These are phyloP conservation scores for Acidiella bohemica DNA, from an alignment of 495 filamentous ascomycete genomes.

Conservation along the genomic window DNA sequence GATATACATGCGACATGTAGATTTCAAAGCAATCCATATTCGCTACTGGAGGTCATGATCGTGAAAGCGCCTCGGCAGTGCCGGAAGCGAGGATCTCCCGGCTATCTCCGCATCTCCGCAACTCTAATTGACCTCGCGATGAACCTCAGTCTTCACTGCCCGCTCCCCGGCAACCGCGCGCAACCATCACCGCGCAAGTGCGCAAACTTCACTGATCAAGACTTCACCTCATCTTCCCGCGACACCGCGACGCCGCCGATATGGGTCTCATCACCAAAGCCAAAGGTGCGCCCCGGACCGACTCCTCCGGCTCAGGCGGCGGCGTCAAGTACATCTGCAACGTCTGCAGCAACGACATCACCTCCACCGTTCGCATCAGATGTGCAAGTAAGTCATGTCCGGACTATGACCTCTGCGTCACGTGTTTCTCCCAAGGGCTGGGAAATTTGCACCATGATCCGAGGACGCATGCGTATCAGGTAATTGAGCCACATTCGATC, in stretches of 20 bases:
- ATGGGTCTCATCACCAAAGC: conserved; percentile 22
- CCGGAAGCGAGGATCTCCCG: too few species aligned
- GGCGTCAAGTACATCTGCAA: conserved; percentile 32
- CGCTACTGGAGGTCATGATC: too few species aligned
- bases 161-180: too few species aligned
- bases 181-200: too few species aligned
- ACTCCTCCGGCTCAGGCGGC: conserved; percentile 10
- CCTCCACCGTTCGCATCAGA: conserved; percentile 53
- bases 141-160: too few species aligned
- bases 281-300: conserved; percentile 15
- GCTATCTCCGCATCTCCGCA: too few species aligned
- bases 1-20: too few species aligned
- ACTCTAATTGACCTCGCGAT: too few species aligned
- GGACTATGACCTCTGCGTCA: conserved; percentile 94
- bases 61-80: too few species aligned
- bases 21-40: too few species aligned
- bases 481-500: conserved; percentile 96
- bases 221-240: neutral
- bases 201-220: too few species aligned
- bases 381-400: conserved; percentile 71
- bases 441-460: conserved; percentile 72
- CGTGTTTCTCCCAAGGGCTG: conserved; percentile 75
- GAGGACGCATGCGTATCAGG: conserved; percentile 68
- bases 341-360: conserved; percentile 82
- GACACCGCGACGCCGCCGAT: too few species aligned